Conservation (phyloP, 441 rosid genomes). For the Jatropha podagrica region DNA sequence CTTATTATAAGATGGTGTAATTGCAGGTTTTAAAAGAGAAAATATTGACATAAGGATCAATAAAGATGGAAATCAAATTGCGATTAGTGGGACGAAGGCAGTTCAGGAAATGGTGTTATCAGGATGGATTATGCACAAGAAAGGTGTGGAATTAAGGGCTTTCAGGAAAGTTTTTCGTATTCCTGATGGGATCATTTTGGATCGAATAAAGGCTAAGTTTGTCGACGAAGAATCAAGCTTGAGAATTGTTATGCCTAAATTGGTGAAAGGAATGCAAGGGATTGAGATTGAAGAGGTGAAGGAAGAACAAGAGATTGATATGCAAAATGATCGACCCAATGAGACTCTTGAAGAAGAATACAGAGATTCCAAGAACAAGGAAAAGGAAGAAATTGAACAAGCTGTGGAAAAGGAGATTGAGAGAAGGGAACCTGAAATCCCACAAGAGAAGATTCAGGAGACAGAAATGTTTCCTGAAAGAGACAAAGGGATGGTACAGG, state of each 20-base stretch:
- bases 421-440: constrained; percentile 1
- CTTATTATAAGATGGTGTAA: background rate
- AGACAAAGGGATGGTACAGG: background rate
- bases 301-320: constrained; percentile 30
- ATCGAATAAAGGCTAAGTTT: constrained; percentile 66
- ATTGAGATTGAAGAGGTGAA: constrained; percentile 51
- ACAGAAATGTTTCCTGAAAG: constrained; percentile 11
- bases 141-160: constrained; percentile 52
- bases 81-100: constrained; percentile 52
- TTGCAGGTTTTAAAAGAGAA: constrained; percentile 61
- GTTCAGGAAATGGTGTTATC: constrained; percentile 66
- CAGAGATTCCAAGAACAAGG: constrained; percentile 15
- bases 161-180: constrained; percentile 56
- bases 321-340: too few relatives aligned
- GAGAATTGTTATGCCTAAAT: constrained; percentile 66
- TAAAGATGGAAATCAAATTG: constrained; percentile 55
- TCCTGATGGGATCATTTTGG: constrained; percentile 60
- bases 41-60: constrained; percentile 64
- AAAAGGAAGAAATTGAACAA: constrained; percentile 24
- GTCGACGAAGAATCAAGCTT: constrained; percentile 50
- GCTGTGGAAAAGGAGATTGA: constrained; percentile 11
- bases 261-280: constrained; percentile 50
- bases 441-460: background rate
- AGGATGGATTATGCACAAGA: constrained; percentile 64
- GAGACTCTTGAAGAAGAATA: background rate